These are phyloP conservation scores for Naganishia onofrii DNA, from an alignment of 768 basidiomycete genomes.

Conservation along the genomic window DNA sequence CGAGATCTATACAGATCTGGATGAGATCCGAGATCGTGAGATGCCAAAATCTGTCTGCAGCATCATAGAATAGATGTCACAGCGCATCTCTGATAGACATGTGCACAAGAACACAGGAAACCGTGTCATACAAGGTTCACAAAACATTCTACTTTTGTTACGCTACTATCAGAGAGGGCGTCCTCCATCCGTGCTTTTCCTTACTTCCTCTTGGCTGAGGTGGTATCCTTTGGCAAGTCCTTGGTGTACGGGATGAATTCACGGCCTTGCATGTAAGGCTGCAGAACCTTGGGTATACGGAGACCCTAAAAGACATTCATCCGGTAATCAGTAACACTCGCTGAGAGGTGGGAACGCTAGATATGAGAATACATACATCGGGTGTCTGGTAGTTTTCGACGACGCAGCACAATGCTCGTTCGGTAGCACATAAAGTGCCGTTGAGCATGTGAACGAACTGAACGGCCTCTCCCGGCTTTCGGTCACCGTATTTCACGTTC, in stretches of 20 bases:
- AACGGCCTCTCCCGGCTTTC: slow-evolving; percentile 84
- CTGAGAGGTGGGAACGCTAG: background rate
- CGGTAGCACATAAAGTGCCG: slow-evolving; percentile 90
- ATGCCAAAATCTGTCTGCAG: no score
- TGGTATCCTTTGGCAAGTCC: slow-evolving; percentile 51
- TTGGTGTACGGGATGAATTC: slow-evolving; percentile 56
- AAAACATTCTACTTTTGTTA: background rate
- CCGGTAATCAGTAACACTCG: slow-evolving; percentile 3
- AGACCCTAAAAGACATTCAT: slow-evolving; percentile 63
- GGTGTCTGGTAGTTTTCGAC: slow-evolving; percentile 99
- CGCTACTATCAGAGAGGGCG: background rate
- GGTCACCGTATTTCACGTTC: slow-evolving; percentile 89
- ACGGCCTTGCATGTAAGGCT: slow-evolving; percentile 94
- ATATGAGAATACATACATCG: slow-evolving; percentile 61
- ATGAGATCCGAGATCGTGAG: no score
- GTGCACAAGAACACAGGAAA: background rate
- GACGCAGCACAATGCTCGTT: slow-evolving; percentile 91
- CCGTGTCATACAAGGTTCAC: background rate
- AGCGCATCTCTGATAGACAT: background rate
- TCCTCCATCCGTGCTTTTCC: background rate
- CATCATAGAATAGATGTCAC: background rate
- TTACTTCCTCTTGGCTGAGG: slow-evolving; percentile 49
- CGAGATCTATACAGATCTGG: no score
- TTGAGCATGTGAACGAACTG: slow-evolving; percentile 99
- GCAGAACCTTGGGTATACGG: slow-evolving; percentile 79